Evolutionary conservation across 495 filamentous ascomycete genomes (phyloP).

Genomic region (Tuber melanosporum): DNA sequence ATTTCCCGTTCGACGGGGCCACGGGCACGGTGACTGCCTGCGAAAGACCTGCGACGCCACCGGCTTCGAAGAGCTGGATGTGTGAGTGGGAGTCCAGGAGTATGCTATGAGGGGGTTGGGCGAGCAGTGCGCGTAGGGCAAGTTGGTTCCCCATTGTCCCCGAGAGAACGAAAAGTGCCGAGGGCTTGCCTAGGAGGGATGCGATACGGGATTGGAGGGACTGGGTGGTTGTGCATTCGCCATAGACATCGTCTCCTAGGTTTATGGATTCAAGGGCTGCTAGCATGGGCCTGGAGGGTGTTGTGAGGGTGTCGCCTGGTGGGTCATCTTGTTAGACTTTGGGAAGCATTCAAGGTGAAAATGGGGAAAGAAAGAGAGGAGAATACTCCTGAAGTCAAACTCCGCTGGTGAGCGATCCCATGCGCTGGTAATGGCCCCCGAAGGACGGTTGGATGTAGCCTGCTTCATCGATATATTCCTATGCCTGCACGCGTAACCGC

Average conservation of each 20-base stretch:
- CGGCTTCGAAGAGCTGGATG: slow-evolving; percentile 66
- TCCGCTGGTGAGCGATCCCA: slow-evolving; percentile 48
- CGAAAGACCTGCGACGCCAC: slow-evolving; percentile 56
- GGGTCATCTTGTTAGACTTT: slow-evolving; percentile 26
- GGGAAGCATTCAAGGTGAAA: background rate
- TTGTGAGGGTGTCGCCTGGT: slow-evolving; percentile 71
- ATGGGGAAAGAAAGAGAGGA: background rate
- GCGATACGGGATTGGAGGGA: slow-evolving; percentile 66
- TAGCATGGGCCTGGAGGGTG: slow-evolving; percentile 77
- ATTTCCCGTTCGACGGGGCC: slow-evolving; percentile 57
- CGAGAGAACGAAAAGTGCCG: slow-evolving; percentile 69
- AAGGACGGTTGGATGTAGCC: background rate
- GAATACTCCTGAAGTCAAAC: slow-evolving; percentile 51
- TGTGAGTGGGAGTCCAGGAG: slow-evolving; percentile 63
- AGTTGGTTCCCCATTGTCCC: slow-evolving; percentile 91
- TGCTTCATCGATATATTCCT: background rate
- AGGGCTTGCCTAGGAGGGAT: slow-evolving; percentile 62
- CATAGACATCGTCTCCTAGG: slow-evolving; percentile 72
- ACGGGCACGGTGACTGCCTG: slow-evolving; percentile 57
- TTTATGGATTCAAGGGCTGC: slow-evolving; percentile 54
- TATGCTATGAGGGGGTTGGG: slow-evolving; percentile 63
- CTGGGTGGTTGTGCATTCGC: slow-evolving; percentile 71
- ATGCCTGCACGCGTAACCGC: background rate
- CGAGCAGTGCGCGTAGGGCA: slow-evolving; percentile 59
- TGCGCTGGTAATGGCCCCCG: slow-evolving; percentile 9